A percentile compares a stretch with the other conserved stretches of the same genome.
These are phyloP conservation scores for Pistacia integerrima DNA, from an alignment of 345 rosid genomes.

Conservation along the genomic window DNA sequence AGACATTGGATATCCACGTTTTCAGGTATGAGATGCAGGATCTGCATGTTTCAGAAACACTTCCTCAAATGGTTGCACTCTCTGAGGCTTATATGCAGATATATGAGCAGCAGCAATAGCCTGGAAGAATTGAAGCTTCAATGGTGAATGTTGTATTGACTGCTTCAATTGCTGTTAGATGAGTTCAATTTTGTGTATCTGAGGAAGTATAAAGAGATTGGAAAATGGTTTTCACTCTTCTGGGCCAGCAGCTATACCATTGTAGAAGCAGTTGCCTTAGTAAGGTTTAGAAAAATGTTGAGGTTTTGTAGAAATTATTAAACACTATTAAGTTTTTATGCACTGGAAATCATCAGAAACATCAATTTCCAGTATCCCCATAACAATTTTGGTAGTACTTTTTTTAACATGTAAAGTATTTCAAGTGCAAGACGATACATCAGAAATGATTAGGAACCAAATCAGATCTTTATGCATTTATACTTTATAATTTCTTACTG, in stretches of 20 bases:
- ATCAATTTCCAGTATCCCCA: background rate
- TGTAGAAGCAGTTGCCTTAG: background rate
- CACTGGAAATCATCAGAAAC: background rate
- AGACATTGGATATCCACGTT: slow-evolving; percentile 3
- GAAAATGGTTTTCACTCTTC: background rate
- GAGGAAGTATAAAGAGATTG: background rate
- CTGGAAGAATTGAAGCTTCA: background rate
- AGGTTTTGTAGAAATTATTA: background rate
- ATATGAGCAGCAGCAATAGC: slow-evolving; percentile 72
- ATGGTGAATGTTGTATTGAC: background rate
- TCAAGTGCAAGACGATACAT: background rate
- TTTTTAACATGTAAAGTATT: background rate
- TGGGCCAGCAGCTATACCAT: background rate
- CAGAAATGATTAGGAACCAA: background rate
- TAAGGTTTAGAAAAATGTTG: background rate
- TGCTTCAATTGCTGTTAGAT: background rate
- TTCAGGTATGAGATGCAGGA: slow-evolving; percentile 99
- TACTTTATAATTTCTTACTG: background rate
- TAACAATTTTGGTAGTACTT: background rate
- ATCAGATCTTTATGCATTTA: background rate
- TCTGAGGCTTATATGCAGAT: slow-evolving; percentile 98
- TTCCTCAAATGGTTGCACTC: slow-evolving; percentile 96
- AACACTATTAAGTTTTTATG: background rate
- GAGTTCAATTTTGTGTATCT: background rate
- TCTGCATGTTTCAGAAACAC: slow-evolving; percentile 91